Base-by-base conservation (phyloP, 129 eudicot genomes). In the Silybum marianum region DNA sequence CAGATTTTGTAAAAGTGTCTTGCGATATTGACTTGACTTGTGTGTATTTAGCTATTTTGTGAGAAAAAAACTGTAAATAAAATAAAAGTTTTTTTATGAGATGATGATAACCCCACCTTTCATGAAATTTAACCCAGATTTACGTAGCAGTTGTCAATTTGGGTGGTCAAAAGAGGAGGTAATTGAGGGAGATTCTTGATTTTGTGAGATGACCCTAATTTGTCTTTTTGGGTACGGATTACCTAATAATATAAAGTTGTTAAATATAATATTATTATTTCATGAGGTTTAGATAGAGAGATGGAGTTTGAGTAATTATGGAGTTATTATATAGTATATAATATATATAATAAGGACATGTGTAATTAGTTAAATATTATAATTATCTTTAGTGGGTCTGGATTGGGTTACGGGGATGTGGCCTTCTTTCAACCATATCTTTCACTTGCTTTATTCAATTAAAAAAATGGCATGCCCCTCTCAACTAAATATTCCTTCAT, bases 351-450 rank as follows among this genome's bases (percentile, higher is more conserved):
- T 69, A 66, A 76, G 40, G 78, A 58, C 66, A 58, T 58, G 73
- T 40, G 46, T 44, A 19, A 68, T 71, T 83, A 83, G 25, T 83
- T 83, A 71, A 77, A 71, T 77, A 78, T 26, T 62, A 70, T 54
- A 69, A 24, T 18, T 23, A 21, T 34, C 24, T 22, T 77, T 6
- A 77, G 30, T 58, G 48, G 65, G 65, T 76, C 71, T 69, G 48
- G 69, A 67, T 76, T 76, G 34, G 81, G 51, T 67, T 16, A 70
- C 19, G 60, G 23, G 60, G 82, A 83, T 71, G 86, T 83, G 86
- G 86, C 82, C 68, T 40, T 72, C 11, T 83, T 54, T 72, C n/a
- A 63, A 78, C 83, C 86, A 46, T 71, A 74, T 12, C 7, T 83
- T 21, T 62, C 67, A 14, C 38, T 42, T 78, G 39, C 75, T 72